Conservation (phyloP, 345 rosid species). For the Hibiscus trionum region DNA sequence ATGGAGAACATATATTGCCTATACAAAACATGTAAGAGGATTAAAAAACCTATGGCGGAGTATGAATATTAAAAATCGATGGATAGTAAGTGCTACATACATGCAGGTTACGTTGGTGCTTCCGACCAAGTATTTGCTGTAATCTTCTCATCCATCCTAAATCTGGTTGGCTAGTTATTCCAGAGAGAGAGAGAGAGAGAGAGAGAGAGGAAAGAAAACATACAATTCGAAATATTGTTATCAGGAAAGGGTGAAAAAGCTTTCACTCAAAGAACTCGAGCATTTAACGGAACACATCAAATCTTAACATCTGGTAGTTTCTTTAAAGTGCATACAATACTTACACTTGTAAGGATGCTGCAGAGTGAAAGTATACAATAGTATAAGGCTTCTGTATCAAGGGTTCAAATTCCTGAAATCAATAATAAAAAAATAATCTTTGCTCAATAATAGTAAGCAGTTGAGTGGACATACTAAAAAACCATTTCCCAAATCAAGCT, state of each 20-base stretch:
- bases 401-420: constrained; percentile 91
- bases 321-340: constrained; percentile 21
- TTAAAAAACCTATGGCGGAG: constrained; percentile 9
- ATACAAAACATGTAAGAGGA: constrained; percentile 13
- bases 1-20: constrained; percentile 94
- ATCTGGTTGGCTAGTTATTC: constrained; percentile 63
- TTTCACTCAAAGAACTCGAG: not conserved
- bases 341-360: constrained; percentile 91
- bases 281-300: not conserved
- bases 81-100: constrained; percentile 31
- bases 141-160: constrained; percentile 92
- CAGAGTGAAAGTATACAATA: constrained; percentile 87
- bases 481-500: not conserved
- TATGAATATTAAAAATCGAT: not conserved
- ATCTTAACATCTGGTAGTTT: not conserved
- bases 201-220: not conserved
- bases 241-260: not conserved
- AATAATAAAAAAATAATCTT: constrained; percentile 13
- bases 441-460: not conserved
- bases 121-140: constrained; percentile 85
- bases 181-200: not conserved
- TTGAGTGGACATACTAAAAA: not conserved
- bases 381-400: constrained; percentile 89
- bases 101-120: constrained; percentile 83
- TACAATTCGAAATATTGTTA: no score